These are phyloP conservation scores for Cytospora leucostoma DNA, from an alignment of 2,329 filamentous ascomycete species.

Conservation along the genomic window DNA sequence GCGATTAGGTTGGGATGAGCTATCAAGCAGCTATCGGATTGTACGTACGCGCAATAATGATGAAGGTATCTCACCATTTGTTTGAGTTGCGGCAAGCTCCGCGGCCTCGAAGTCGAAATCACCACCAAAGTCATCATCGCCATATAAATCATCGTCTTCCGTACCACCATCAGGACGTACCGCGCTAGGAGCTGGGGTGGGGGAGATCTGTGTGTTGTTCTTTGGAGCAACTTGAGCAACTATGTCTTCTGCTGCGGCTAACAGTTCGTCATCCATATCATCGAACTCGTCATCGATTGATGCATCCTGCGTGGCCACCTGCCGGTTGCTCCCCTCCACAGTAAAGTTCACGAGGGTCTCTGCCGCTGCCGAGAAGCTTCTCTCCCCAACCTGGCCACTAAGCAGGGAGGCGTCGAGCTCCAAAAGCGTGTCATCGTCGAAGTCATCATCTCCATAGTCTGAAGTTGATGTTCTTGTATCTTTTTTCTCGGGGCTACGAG, in stretches of 20 bases:
- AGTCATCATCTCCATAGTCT: slow-evolving; percentile 58
- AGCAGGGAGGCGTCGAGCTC: slow-evolving; percentile 51
- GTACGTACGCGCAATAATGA: slow-evolving; percentile 57
- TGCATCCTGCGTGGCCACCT: slow-evolving; percentile 13
- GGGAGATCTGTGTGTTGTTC: slow-evolving; percentile 27
- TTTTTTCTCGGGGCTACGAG: not conserved
- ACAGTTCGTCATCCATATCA: slow-evolving; percentile 64
- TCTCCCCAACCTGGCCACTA: slow-evolving; percentile 31
- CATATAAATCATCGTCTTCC: slow-evolving; percentile 50
- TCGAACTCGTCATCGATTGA: slow-evolving; percentile 60
- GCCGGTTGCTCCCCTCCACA: not conserved
- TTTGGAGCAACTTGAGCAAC: slow-evolving; percentile 40
- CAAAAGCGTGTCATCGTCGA: slow-evolving; percentile 62
- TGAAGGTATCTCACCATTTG: slow-evolving; percentile 40
- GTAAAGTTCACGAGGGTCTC: slow-evolving; percentile 8
- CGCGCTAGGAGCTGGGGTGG: slow-evolving; percentile 25
- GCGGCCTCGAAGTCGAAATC: slow-evolving; percentile 76
- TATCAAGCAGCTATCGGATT: slow-evolving; percentile 31
- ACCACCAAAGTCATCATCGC: slow-evolving; percentile 77
- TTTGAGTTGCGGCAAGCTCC: slow-evolving; percentile 73
- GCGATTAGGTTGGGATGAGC: slow-evolving; percentile 43
- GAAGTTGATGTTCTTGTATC: slow-evolving; percentile 35
- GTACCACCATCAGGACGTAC: slow-evolving; percentile 42
- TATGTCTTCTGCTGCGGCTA: slow-evolving; percentile 49
- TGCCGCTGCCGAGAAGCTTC: slow-evolving; percentile 8